Evolutionary conservation across 1,139 yeast species (phyloP).

Genomic region (Sugiyamaella neomexicana): DNA sequence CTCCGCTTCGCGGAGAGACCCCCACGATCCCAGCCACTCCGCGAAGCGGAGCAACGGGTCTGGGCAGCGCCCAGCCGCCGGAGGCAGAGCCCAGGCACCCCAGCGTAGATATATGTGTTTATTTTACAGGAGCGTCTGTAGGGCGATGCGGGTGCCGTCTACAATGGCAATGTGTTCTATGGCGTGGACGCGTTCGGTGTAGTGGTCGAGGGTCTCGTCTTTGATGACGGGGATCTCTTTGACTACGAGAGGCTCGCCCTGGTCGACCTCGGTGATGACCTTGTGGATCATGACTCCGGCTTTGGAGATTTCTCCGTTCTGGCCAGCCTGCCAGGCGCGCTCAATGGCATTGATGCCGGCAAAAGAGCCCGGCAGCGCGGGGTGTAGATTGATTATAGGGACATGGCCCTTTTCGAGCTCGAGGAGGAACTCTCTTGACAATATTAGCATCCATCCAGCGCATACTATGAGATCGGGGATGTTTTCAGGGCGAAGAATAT

Average conservation of each 20-base stretch:
- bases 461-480: slow-evolving; percentile 87
- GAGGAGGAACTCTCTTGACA: slow-evolving; percentile 70
- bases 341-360: slow-evolving; percentile 98
- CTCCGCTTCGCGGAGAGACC: background rate
- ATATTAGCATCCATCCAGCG: slow-evolving; percentile 97
- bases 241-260: slow-evolving; percentile 85
- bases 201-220: slow-evolving; percentile 73
- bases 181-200: slow-evolving; percentile 80
- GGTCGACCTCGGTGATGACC: slow-evolving; percentile 91
- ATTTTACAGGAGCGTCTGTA: slow-evolving; percentile 43
- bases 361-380: slow-evolving; percentile 95
- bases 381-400: slow-evolving; percentile 88
- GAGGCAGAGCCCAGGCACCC: slow-evolving; percentile 10
- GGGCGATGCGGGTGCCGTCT: slow-evolving; percentile 73
- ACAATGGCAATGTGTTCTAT: slow-evolving; percentile 90
- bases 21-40: background rate
- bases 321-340: slow-evolving; percentile 94
- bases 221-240: slow-evolving; percentile 69
- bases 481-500: slow-evolving; percentile 48
- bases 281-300: slow-evolving; percentile 98
- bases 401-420: slow-evolving; percentile 59
- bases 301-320: slow-evolving; percentile 64
- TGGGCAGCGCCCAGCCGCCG: slow-evolving; percentile 13
- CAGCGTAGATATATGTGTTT: slow-evolving; percentile 1
- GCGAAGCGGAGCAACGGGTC: slow-evolving; percentile 8